phyloP scores from a whole-genome alignment of 768 basidiomycete species.

The Termitomyces sp. region DNA sequence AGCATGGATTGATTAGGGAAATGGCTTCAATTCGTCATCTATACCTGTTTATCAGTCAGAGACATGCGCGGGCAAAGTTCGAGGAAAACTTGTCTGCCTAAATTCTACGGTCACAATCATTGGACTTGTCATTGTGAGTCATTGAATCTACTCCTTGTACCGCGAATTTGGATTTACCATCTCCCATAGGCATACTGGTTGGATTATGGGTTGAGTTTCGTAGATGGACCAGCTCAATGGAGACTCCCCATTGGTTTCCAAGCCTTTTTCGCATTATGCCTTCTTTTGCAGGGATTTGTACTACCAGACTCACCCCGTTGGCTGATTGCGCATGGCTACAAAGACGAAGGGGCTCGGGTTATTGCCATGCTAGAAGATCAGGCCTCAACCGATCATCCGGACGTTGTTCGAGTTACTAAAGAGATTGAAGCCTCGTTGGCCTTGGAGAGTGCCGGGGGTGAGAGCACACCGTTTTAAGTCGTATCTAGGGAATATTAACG shows the following conservation, averaged over 20 bases:
- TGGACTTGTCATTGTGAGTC: conserved; percentile 36
- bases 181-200: conserved; percentile 35
- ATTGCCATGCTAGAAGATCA: conserved; percentile 34
- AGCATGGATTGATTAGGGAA: conserved; percentile 26
- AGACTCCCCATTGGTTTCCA: conserved; percentile 34
- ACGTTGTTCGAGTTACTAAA: conserved; percentile 29
- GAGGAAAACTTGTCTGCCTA: conserved; percentile 34
- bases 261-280: conserved; percentile 35
- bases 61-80: conserved; percentile 34
- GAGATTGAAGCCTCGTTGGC: conserved; percentile 38
- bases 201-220: conserved; percentile 39
- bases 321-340: conserved; percentile 37
- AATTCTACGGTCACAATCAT: conserved; percentile 39
- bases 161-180: not conserved
- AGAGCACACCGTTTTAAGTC: not conserved
- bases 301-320: conserved; percentile 40
- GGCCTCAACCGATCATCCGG: conserved; percentile 30
- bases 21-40: conserved; percentile 41
- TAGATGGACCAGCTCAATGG: conserved; percentile 29
- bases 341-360: conserved; percentile 32
- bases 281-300: conserved; percentile 33
- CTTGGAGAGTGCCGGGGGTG: conserved; percentile 37
- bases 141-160: not conserved
- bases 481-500: not conserved
- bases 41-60: conserved; percentile 42